A percentile compares a stretch with the other conserved stretches of the same genome.
Evolutionary conservation across 805 yeast species (phyloP).

Genomic region (Blastobotrys americana): DNA sequence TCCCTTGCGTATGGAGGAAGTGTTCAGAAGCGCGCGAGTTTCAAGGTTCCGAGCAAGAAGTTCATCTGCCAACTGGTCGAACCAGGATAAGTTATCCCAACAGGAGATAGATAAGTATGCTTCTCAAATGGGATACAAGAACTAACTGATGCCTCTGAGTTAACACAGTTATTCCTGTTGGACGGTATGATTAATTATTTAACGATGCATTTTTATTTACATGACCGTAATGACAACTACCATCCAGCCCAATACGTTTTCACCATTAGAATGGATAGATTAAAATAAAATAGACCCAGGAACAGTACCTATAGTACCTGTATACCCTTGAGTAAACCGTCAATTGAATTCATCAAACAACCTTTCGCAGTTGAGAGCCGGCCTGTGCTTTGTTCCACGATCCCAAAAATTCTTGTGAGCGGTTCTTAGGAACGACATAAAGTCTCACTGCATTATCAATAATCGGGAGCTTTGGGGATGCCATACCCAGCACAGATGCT

Average conservation of each 20-base stretch:
- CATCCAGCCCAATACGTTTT: no score
- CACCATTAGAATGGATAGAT: no score
- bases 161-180: no score
- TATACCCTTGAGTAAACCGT: no score
- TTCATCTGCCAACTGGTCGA: slow-evolving; percentile 47
- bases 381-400: slow-evolving; percentile 29
- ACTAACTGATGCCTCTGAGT: no score
- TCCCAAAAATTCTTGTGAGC: slow-evolving; percentile 55
- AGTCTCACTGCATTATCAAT: slow-evolving; percentile 67
- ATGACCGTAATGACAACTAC: no score
- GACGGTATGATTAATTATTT: no score
- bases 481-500: slow-evolving; percentile 54
- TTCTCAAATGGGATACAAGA: slow-evolving; percentile 38
- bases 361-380: not conserved
- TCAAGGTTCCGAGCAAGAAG: slow-evolving; percentile 50
- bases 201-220: no score
- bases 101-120: slow-evolving; percentile 45
- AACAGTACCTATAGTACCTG: no score
- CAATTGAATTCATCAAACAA: no score
- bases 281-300: no score
- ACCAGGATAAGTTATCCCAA: slow-evolving; percentile 38
- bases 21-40: slow-evolving; percentile 42
- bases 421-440: slow-evolving; percentile 70
- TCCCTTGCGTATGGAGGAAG: slow-evolving; percentile 59
- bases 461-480: slow-evolving; percentile 61